These are phyloP conservation scores for Coemansia sp. DNA, from an alignment of 192 early-diverging fungal species.

Conservation along the genomic window DNA sequence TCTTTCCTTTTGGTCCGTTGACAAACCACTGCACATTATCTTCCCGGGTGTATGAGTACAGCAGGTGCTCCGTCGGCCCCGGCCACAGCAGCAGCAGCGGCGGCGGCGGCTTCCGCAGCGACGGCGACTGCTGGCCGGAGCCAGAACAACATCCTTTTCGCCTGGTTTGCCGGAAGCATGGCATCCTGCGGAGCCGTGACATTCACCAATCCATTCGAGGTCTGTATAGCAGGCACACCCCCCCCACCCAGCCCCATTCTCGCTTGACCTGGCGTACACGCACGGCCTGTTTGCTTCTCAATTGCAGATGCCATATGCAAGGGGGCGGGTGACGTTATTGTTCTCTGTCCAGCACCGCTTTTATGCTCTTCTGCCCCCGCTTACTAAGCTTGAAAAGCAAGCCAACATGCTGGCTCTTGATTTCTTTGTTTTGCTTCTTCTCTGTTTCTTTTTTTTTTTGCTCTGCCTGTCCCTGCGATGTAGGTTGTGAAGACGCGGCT, in stretches of 20 bases:
- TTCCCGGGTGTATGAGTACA: neutral
- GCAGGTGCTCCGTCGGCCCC: neutral
- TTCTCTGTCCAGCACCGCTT: neutral
- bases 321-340: neutral
- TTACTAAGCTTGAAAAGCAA: neutral
- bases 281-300: no score
- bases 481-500: constrained; percentile 92
- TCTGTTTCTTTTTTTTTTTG: constrained; percentile 9
- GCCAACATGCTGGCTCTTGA: neutral
- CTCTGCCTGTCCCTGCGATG: no score
- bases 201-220: constrained; percentile 95
- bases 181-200: constrained; percentile 92
- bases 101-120: constrained; percentile 10
- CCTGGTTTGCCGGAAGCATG: constrained; percentile 75
- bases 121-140: neutral
- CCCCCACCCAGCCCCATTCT: no score
- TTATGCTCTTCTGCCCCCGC: neutral
- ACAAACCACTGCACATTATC: no score
- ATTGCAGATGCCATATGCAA: neutral
- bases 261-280: no score
- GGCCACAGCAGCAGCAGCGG: neutral
- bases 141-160: constrained; percentile 26
- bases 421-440: neutral
- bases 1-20: no score
- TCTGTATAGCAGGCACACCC: constrained; percentile 22